Evolutionary conservation across 2,329 filamentous ascomycete genomes (phyloP).

Genomic region (Colletotrichum musae): DNA sequence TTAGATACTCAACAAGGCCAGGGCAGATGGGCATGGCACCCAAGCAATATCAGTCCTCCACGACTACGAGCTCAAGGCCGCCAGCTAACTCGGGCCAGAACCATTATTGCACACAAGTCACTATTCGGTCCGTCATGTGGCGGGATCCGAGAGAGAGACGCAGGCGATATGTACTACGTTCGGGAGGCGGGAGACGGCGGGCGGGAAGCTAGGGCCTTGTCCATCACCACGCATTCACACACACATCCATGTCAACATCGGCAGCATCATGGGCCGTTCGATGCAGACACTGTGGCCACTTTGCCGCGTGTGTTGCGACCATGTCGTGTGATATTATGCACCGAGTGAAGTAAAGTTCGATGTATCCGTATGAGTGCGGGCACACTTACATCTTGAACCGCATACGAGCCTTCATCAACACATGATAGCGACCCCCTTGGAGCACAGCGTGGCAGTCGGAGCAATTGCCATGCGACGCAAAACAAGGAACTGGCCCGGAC

Average conservation of each 20-base stretch:
- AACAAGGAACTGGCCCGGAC: constrained; percentile 28
- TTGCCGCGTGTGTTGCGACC: constrained; percentile 5
- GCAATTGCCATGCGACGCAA: constrained; percentile 30
- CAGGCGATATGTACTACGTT: no score
- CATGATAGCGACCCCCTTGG: neutral
- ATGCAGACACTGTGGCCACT: constrained; percentile 5
- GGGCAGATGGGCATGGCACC: neutral
- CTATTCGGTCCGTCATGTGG: no score
- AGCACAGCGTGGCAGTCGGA: constrained; percentile 11
- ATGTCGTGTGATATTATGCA: neutral
- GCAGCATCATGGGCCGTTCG: neutral
- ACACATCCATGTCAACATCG: neutral
- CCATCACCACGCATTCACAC: neutral
- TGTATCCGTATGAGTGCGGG: neutral
- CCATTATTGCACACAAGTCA: neutral
- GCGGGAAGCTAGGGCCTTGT: constrained; percentile 11
- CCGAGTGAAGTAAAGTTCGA: neutral
- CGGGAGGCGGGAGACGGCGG: neutral
- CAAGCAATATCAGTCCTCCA: neutral
- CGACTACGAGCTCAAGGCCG: neutral
- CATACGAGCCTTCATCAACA: neutral
- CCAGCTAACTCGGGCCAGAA: constrained; percentile 5
- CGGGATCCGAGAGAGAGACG: no score
- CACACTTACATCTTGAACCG: no score
- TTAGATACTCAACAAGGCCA: neutral